phyloP scores from a whole-genome alignment of 345 rosid species.

The Populus euphratica region DNA sequence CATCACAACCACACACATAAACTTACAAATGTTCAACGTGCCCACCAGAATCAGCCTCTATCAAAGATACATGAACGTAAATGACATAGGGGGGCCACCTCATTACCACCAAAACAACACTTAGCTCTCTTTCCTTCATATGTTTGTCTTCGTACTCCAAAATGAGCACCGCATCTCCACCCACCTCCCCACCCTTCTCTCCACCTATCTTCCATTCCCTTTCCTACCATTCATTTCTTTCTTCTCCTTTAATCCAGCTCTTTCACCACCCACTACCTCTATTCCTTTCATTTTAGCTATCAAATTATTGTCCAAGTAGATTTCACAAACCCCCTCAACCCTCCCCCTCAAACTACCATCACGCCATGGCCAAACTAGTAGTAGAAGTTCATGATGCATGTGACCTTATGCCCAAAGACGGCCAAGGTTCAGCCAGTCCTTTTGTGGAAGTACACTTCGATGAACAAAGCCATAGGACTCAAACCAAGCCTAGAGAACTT shows the following conservation, averaged over 20 bases:
- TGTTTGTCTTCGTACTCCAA: conserved; percentile 33
- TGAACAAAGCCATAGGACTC: conserved; percentile 55
- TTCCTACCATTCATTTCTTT: conserved; percentile 10
- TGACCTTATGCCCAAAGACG: conserved; percentile 78
- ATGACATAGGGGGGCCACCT: conserved; percentile 15
- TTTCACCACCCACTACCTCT: conserved; percentile 11
- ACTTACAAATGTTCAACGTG: conserved; percentile 3
- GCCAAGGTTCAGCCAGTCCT: conserved; percentile 73
- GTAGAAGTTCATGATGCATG: conserved; percentile 76
- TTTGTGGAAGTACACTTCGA: conserved; percentile 67
- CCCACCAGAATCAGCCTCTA: conserved; percentile 20
- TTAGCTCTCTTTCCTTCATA: conserved; percentile 10
- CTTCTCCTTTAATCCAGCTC: conserved; percentile 27
- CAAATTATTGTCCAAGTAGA: background rate
- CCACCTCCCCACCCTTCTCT: conserved; percentile 8
- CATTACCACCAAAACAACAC: conserved; percentile 1
- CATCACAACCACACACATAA: background rate
- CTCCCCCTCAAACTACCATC: background rate
- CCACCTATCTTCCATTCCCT: background rate
- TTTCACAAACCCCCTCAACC: background rate
- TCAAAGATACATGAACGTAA: background rate
- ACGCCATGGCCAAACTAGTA: conserved; percentile 59
- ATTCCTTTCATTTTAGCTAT: conserved; percentile 3
- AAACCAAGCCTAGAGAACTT: conserved; percentile 58
- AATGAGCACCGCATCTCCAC: conserved; percentile 20